Evolutionary conservation across 257 asterid species (phyloP).

Genomic region (Linaria vulgaris): DNA sequence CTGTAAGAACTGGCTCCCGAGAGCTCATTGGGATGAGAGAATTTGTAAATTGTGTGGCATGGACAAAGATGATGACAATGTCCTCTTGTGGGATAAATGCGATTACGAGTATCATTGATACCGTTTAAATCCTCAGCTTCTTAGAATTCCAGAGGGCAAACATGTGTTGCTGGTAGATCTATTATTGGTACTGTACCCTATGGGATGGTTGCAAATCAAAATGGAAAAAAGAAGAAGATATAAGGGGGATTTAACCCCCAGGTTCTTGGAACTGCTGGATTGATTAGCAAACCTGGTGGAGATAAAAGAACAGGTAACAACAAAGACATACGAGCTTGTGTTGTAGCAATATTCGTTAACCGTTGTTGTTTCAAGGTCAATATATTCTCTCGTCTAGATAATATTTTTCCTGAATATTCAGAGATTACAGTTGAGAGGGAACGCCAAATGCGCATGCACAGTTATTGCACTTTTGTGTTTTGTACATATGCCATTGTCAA

Average conservation of each 20-base stretch:
- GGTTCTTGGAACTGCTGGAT: constrained; percentile 55
- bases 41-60: constrained; percentile 90
- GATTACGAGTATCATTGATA: constrained; percentile 90
- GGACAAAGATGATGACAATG: constrained; percentile 93
- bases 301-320: constrained; percentile 39
- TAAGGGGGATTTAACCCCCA: constrained; percentile 45
- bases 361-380: constrained; percentile 12
- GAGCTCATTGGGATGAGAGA: constrained; percentile 98
- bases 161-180: constrained; percentile 65
- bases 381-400: constrained; percentile 8
- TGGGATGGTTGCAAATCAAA: constrained; percentile 35
- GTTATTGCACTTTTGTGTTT: too few species aligned
- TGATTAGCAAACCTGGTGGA: constrained; percentile 67
- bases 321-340: neutral
- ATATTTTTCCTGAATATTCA: too few species aligned
- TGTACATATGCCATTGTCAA: too few species aligned
- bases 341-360: neutral
- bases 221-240: constrained; percentile 36
- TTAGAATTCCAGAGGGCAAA: constrained; percentile 77
- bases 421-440: constrained; percentile 84
- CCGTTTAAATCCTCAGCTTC: constrained; percentile 92
- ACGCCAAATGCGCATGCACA: too few species aligned
- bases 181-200: constrained; percentile 34
- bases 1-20: constrained; percentile 66
- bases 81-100: constrained; percentile 82